Evolutionary conservation across 1,284 basidiomycete species (phyloP), one percentile per base, ranked within the genome.

Genomic region (Rhodotorula sp.): DNA sequence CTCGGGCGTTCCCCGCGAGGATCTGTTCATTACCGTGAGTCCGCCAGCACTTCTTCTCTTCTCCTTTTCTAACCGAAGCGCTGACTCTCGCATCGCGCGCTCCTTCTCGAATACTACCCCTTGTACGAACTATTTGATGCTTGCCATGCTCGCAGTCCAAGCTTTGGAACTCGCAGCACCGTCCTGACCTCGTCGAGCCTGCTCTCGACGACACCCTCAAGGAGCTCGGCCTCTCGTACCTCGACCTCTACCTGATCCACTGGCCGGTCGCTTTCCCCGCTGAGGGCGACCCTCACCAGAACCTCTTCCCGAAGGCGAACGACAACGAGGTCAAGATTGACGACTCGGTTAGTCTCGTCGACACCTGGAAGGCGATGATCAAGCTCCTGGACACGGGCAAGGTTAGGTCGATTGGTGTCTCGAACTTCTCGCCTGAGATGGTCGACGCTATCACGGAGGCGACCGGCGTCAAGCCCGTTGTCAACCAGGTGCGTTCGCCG

Each of bases 311-410:
- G 4, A 77, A 80, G 47, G 82, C 86, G 74, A 77, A 83, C 40
- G 80, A 81, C 22, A 82, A 82, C 56, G 77, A 80, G 40, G 78
- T 83, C 62, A 84, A 83, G 24, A 83, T 91, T 46, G 90, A 91
- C 78, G 80, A 80, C 2, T 78, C 86, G 68, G 85, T 86, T 84
- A 85, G 28, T 80, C 91, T 34, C n/a, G 86, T 86, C 40, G 89
- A 91, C n/a, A 92, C 90, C 51, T 92, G 91, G 90, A 88, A 87
- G 77, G 88, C 88, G 5, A 84, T 92, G 85, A 84, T 90, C 75
- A 83, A 81, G 48, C 83, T 91, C n/a, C 79, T 76, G 31, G 78
- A 81, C 64, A 83, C 68, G 4, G 62, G 62, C 40, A 70, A 74
- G 66, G 68, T 69, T 63, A 72, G 62, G 65, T 46, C 55, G 6